phyloP scores from a whole-genome alignment of 2,329 filamentous ascomycete genomes.

The Colletotrichum sp. region DNA sequence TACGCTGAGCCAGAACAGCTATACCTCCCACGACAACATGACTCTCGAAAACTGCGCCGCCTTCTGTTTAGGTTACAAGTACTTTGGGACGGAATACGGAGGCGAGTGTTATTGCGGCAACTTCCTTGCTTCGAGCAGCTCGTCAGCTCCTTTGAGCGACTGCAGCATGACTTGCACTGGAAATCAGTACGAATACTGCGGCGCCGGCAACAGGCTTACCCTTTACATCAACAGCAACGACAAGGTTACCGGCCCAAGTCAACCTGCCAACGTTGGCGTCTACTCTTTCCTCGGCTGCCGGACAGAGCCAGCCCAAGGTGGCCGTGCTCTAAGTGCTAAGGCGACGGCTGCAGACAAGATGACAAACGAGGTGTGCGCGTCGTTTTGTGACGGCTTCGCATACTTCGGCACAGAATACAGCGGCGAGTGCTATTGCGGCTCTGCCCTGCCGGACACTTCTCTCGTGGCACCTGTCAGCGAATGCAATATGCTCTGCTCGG shows the following conservation, averaged over 20 bases:
- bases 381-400: slow-evolving; percentile 32
- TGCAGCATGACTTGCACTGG: slow-evolving; percentile 40
- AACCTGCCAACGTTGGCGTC: slow-evolving; percentile 34
- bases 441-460: slow-evolving; percentile 31
- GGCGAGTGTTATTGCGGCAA: slow-evolving; percentile 45
- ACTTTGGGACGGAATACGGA: slow-evolving; percentile 46
- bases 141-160: slow-evolving; percentile 32
- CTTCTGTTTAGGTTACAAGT: slow-evolving; percentile 40
- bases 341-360: slow-evolving; percentile 30
- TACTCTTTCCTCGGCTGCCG: slow-evolving; percentile 40
- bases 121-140: slow-evolving; percentile 30
- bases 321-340: slow-evolving; percentile 35
- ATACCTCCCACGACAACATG: slow-evolving; percentile 30
- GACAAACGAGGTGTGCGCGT: slow-evolving; percentile 37
- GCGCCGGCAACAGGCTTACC: slow-evolving; percentile 35
- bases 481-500: slow-evolving; percentile 47
- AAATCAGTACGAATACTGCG: slow-evolving; percentile 37
- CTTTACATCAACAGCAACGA: slow-evolving; percentile 35
- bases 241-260: slow-evolving; percentile 30
- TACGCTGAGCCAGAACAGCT: slow-evolving; percentile 35
- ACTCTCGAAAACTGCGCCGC: slow-evolving; percentile 37
- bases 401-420: slow-evolving; percentile 44
- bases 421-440: slow-evolving; percentile 42
- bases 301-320: slow-evolving; percentile 36
- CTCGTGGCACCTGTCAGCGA: slow-evolving; percentile 33